Conservation (phyloP, 305 asterid genomes). For the Ilex paraguariensis region DNA sequence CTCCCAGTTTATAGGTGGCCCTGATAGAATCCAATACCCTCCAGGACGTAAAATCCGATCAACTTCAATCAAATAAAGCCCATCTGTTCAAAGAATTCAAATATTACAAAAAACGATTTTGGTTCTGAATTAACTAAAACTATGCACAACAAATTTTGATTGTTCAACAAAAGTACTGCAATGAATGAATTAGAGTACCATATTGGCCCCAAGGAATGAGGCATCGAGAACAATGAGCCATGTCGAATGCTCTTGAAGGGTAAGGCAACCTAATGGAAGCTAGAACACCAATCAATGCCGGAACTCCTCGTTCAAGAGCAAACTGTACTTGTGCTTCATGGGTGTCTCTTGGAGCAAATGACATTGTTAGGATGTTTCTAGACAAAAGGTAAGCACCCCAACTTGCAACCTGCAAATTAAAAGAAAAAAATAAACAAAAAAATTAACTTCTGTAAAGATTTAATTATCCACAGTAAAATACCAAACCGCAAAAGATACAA, state of each 20-base stretch:
- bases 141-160: too few species aligned
- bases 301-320: constrained; percentile 34
- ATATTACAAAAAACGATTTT: too few species aligned
- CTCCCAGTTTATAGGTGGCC: constrained; percentile 57
- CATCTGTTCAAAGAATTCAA: constrained; percentile 21
- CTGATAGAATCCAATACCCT: constrained; percentile 62
- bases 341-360: constrained; percentile 35
- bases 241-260: constrained; percentile 33
- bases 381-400: constrained; percentile 30
- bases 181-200: constrained; percentile 13
- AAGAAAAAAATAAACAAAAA: too few species aligned
- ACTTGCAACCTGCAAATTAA: constrained; percentile 28
- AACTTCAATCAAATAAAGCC: constrained; percentile 56
- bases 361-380: constrained; percentile 20
- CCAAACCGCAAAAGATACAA: too few species aligned
- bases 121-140: too few species aligned
- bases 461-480: too few species aligned
- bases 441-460: too few species aligned
- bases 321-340: constrained; percentile 40
- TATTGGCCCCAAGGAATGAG: constrained; percentile 28
- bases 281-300: constrained; percentile 30
- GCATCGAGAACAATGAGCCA: constrained; percentile 37
- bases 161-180: too few species aligned
- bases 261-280: constrained; percentile 25
- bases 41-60: constrained; percentile 55